Evolutionary conservation across 164 flowering plant genomes (phyloP), one percentile per base, ranked within the genome.

Genomic region (Macadamia integrifolia): DNA sequence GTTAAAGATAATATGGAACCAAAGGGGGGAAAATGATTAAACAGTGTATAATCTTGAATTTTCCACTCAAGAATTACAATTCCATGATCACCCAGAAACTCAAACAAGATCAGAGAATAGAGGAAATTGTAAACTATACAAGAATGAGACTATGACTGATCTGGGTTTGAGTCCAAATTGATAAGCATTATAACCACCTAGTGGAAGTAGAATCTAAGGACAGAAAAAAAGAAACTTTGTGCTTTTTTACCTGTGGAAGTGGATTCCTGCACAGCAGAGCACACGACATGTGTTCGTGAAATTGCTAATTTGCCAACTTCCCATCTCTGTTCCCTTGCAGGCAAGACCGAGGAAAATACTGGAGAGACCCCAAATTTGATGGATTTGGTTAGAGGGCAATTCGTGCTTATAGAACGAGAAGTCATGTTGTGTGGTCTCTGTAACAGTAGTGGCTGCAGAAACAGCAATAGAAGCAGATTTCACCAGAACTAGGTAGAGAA

Each of bases 241-340:
- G 40, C 3, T 35, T 35, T 23, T 57, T 53, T 46, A 75, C 72
- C 75, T 53, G 72, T 71, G 32, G 77, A 62, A 59, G 74, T 49
- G n/a, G 73, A 64, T 72, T 77, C 80, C 62, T 75, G 77, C 48
- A 65, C 68, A 28, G 80, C 77, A 18, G 68, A 68, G 56, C 73
- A 77, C 29, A 61, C 50, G 6, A 77, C 60, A 17, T n/a, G 62
- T 56, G 62, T 61, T 4, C 60, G 61, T 46, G 75, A 68, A 67
- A 55, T 6, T 6, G n/a, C 58, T 32, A 30, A 49, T 50, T 43
- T 72, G 8, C 64, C 58, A 17, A 43, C 44, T 3, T 58, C 66
- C 58, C 31, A 11, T 13, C 53, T 58, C 44, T 66, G 44, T 15
- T 71, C 56, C 7, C 15, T 69, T 35, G 35, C 17, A 6, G 50